These are phyloP conservation scores for Sugiyamaella paludigena DNA, from an alignment of 1,139 yeast species.

Conservation along the genomic window DNA sequence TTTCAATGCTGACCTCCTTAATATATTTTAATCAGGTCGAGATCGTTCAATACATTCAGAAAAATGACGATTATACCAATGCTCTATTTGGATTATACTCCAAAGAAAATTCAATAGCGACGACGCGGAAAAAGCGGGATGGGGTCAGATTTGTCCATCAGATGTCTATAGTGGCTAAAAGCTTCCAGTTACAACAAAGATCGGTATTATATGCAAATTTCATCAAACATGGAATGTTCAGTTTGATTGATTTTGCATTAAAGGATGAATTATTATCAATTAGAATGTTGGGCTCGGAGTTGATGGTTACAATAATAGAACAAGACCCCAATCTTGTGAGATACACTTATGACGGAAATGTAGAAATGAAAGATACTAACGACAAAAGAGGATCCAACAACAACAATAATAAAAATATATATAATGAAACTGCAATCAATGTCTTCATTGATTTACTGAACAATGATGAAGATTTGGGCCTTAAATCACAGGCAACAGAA, in stretches of 20 bases:
- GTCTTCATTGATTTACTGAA: constrained; percentile 62
- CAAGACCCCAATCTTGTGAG: constrained; percentile 70
- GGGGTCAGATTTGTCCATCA: constrained; percentile 82
- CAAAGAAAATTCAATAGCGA: not conserved
- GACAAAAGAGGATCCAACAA: constrained; percentile 9
- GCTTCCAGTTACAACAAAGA: constrained; percentile 61
- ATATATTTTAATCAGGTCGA: constrained; percentile 69
- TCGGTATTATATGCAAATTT: constrained; percentile 63
- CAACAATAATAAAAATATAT: not conserved
- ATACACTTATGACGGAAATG: constrained; percentile 14
- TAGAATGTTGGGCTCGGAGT: constrained; percentile 75
- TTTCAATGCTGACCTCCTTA: constrained; percentile 60
- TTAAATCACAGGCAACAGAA: constrained; percentile 79
- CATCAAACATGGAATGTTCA: constrained; percentile 66
- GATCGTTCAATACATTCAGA: constrained; percentile 64
- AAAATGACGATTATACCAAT: constrained; percentile 47
- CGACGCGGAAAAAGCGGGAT: constrained; percentile 47
- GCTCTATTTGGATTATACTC: constrained; percentile 58
- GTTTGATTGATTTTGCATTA: constrained; percentile 70
- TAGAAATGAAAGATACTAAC: not conserved
- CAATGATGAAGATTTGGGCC: constrained; percentile 64
- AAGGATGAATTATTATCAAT: constrained; percentile 50
- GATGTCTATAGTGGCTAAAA: constrained; percentile 70
- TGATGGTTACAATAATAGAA: constrained; percentile 76
- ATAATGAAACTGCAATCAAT: constrained; percentile 45